These are phyloP conservation scores for Lippia alba DNA, from an alignment of 305 asterid genomes.

Conservation along the genomic window DNA sequence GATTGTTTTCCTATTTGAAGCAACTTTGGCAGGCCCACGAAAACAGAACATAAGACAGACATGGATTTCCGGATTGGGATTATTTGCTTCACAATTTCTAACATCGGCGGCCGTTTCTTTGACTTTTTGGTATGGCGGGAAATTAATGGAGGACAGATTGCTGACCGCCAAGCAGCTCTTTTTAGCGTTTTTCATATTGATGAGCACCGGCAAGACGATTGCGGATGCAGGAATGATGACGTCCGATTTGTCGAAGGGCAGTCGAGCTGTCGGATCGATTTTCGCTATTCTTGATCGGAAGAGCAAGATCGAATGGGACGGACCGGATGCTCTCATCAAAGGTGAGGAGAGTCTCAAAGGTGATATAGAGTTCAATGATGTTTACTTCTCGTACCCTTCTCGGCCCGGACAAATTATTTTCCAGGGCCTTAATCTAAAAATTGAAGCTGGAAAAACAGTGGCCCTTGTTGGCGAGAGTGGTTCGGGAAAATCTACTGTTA, in stretches of 20 bases:
- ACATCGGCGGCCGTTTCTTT: slow-evolving; percentile 44
- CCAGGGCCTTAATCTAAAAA: slow-evolving; percentile 45
- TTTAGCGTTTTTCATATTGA: slow-evolving; percentile 54
- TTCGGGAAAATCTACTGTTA: slow-evolving; percentile 61
- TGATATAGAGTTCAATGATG: slow-evolving; percentile 48
- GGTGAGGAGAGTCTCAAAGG: slow-evolving; percentile 37
- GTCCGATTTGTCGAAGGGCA: slow-evolving; percentile 52
- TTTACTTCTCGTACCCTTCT: slow-evolving; percentile 52
- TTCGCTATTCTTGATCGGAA: slow-evolving; percentile 46
- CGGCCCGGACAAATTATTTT: slow-evolving; percentile 51
- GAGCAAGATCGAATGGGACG: slow-evolving; percentile 47
- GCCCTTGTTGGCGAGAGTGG: slow-evolving; percentile 69
- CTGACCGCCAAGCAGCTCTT: slow-evolving; percentile 48
- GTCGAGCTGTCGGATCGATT: slow-evolving; percentile 46
- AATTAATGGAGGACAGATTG: slow-evolving; percentile 40
- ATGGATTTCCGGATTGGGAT: slow-evolving; percentile 61
- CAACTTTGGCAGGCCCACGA: slow-evolving; percentile 44
- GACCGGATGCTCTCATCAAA: slow-evolving; percentile 36
- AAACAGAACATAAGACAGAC: slow-evolving; percentile 52
- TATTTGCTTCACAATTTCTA: slow-evolving; percentile 53
- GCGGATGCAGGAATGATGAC: slow-evolving; percentile 64
- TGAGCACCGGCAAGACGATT: slow-evolving; percentile 53
- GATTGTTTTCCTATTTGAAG: slow-evolving; percentile 46
- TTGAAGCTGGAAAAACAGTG: slow-evolving; percentile 50
- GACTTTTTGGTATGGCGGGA: slow-evolving; percentile 67